Base-by-base conservation (phyloP, 495 filamentous ascomycete species). In the Coniosporium apollinis region DNA sequence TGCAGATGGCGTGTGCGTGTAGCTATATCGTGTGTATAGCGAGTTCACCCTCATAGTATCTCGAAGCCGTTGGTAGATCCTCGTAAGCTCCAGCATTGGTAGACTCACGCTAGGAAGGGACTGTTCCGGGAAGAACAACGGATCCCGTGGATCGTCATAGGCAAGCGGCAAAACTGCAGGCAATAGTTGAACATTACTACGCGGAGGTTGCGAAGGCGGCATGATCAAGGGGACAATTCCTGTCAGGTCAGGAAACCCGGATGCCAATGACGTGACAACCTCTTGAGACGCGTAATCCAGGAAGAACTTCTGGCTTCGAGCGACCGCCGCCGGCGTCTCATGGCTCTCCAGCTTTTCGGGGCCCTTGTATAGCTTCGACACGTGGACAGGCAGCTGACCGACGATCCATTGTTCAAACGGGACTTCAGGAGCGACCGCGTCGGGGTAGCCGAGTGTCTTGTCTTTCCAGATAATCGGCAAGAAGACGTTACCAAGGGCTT, bases 381-480 rank as follows among this genome's bases (percentile, higher is more conserved):
- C 48, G 17, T 51, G 47, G 9, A 57, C 48, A 21, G 55, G 58
- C 36, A 68, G 39, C 14, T 54, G 40, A 10, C 57, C 56, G 30
- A 58, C 52, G 13, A 82, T 49, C 65, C 76, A 92, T 5, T 70
- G 58, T 11, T 73, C 65, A 48, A 93, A 89, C 5, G 65, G 52
- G 0, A 44, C 56, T 4, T 67, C 48, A 1, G 71, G 51, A 19
- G 70, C 62, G 31, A 93, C 43, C 4, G 70, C 62, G 3, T 77
- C 78, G 0, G 81, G 76, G 44, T 82, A 79, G 1, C 69, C 65
- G 48, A 89, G 81, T 42, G 86, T 79, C 51, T 94, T 83, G 16
- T 77, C 78, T 46, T 82, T 84, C 91, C 91, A 99, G 21, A 89
- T 79, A 32, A 96, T 85, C 1, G 91, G 91, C 20, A 99, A 57